Percentiles rank a stretch among this genome's conserved stretches.
phyloP scores from a whole-genome alignment of 352 stramenopile species.

The Hyaloperonospora brassicae region DNA sequence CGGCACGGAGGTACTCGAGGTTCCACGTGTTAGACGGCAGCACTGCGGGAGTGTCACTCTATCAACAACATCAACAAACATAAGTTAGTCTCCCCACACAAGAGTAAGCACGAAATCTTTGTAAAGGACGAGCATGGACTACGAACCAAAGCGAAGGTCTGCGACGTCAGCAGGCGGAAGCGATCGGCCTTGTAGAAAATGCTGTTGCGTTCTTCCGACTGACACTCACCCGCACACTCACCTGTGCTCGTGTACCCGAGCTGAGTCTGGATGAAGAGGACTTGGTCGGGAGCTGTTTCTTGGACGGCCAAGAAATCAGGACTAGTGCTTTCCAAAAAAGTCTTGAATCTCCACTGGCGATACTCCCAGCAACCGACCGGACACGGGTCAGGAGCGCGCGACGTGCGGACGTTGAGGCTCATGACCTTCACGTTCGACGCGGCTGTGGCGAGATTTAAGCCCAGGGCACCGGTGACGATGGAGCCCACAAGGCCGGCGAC shows the following conservation, averaged over 20 bases:
- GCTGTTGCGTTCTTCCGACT: conserved; percentile 54
- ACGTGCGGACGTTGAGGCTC: conserved; percentile 69
- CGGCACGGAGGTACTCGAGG: conserved; percentile 51
- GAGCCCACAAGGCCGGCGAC: background rate
- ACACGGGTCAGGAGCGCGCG: conserved; percentile 52
- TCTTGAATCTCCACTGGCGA: conserved; percentile 35
- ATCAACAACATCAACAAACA: background rate
- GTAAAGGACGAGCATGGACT: background rate
- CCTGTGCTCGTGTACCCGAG: conserved; percentile 40
- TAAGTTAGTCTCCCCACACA: background rate
- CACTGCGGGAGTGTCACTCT: conserved; percentile 57
- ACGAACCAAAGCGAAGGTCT: conserved; percentile 57
- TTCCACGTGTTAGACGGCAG: conserved; percentile 57
- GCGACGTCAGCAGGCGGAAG: conserved; percentile 33
- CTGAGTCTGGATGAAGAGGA: conserved; percentile 34
- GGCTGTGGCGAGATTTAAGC: conserved; percentile 3
- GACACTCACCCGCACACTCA: conserved; percentile 50
- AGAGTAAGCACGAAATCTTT: too few species aligned
- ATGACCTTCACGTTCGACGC: conserved; percentile 39
- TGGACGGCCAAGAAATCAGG: conserved; percentile 64
- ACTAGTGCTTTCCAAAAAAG: conserved; percentile 36
- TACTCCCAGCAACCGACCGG: conserved; percentile 52
- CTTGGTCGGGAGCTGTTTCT: conserved; percentile 52
- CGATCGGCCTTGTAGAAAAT: conserved; percentile 51
- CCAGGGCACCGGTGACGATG: background rate